Evolutionary conservation across 768 basidiomycete genomes (phyloP).

Genomic region (Phaeotremella skinneri): DNA sequence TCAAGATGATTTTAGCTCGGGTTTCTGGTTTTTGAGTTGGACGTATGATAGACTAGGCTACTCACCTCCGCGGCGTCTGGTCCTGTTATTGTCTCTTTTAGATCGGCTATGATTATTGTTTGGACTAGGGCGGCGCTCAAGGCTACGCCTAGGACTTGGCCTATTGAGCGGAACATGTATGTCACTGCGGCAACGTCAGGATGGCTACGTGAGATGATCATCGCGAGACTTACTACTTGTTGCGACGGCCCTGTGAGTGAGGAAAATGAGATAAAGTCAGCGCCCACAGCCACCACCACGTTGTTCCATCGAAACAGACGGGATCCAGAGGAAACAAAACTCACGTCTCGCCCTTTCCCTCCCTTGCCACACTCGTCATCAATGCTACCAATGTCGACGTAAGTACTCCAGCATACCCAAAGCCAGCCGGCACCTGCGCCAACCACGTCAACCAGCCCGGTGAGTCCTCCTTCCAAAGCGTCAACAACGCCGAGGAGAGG

Average conservation of each 20-base stretch:
- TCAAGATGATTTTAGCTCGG: no score
- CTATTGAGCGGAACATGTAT: slow-evolving; percentile 88
- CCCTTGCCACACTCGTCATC: slow-evolving; percentile 40
- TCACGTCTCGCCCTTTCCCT: slow-evolving; percentile 42
- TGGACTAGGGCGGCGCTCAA: slow-evolving; percentile 81
- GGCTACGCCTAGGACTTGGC: slow-evolving; percentile 93
- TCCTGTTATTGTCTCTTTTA: slow-evolving; percentile 73
- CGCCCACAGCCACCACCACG: background rate
- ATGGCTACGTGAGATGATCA: slow-evolving; percentile 9
- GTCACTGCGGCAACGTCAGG: slow-evolving; percentile 64
- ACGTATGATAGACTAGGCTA: background rate
- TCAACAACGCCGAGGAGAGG: slow-evolving; percentile 62
- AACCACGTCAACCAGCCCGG: slow-evolving; percentile 46
- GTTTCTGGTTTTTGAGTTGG: slow-evolving; percentile 4
- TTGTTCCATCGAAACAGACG: background rate
- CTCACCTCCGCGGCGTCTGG: slow-evolving; percentile 59
- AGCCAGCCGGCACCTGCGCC: slow-evolving; percentile 38
- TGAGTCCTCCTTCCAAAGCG: slow-evolving; percentile 64
- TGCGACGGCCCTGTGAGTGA: slow-evolving; percentile 58
- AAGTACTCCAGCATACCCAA: slow-evolving; percentile 43
- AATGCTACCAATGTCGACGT: slow-evolving; percentile 48
- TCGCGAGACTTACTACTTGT: slow-evolving; percentile 70
- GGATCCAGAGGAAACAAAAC: slow-evolving; percentile 11
- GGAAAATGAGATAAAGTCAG: background rate
- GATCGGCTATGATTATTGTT: slow-evolving; percentile 66